These are phyloP conservation scores for Kodamaea fungicola DNA, from an alignment of 1,139 yeast genomes.

Conservation along the genomic window DNA sequence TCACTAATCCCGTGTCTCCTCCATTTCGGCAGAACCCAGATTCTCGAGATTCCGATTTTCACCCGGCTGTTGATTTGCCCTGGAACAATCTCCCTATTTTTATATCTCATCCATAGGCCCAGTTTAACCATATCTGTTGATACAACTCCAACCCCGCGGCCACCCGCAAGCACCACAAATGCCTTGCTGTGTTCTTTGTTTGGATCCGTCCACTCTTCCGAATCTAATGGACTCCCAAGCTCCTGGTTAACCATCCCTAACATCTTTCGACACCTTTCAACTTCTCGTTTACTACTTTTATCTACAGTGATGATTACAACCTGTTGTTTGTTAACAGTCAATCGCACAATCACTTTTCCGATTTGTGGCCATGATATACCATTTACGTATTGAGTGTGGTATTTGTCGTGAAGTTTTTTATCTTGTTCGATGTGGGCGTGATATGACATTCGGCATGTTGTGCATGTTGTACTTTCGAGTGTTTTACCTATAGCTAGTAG, in stretches of 20 bases:
- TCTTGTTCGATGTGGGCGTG: constrained; percentile 44
- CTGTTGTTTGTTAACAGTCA: constrained; percentile 8
- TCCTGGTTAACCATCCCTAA: constrained; percentile 55
- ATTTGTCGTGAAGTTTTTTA: constrained; percentile 42
- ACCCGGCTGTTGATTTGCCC: constrained; percentile 25
- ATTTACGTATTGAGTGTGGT: constrained; percentile 42
- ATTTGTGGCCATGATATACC: constrained; percentile 28
- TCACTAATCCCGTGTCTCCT: constrained; percentile 51
- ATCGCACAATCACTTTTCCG: constrained; percentile 1
- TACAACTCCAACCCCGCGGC: constrained; percentile 51
- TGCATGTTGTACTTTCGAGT: constrained; percentile 35
- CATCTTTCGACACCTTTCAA: constrained; percentile 23
- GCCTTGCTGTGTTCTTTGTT: constrained; percentile 33
- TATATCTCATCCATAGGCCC: constrained; percentile 47
- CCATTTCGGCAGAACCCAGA: constrained; percentile 57
- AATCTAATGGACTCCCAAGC: constrained; percentile 55
- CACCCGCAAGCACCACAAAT: constrained; percentile 39
- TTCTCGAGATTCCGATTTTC: constrained; percentile 58
- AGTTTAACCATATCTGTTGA: constrained; percentile 36
- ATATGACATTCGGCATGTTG: constrained; percentile 61
- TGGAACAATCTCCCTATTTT: constrained; percentile 34
- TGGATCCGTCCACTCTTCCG: constrained; percentile 42
- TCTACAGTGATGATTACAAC: constrained; percentile 11
- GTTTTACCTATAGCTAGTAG: constrained; percentile 8
- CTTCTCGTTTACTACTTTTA: constrained; percentile 12